phyloP scores from a whole-genome alignment of 2,329 filamentous ascomycete species.

The Monosporascus sp. region DNA sequence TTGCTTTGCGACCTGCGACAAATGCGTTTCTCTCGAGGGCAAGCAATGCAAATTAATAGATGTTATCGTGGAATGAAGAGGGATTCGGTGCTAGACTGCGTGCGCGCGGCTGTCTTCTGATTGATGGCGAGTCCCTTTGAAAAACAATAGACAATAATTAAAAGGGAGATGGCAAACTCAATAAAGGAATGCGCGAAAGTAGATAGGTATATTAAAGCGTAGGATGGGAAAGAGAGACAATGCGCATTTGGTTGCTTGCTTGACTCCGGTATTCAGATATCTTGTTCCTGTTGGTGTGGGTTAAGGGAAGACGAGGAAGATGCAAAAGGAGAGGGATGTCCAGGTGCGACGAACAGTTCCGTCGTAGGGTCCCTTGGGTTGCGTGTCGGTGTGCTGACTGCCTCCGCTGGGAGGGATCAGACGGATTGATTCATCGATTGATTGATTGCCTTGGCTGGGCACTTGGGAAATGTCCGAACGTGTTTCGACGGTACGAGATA shows the following conservation, averaged over 20 bases:
- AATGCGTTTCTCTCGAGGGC: neutral
- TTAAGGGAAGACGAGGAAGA: neutral
- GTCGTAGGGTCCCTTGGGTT: neutral
- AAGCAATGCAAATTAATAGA: neutral
- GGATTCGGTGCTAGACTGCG: neutral
- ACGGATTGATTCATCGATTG: neutral
- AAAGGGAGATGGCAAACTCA: neutral
- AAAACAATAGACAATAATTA: neutral
- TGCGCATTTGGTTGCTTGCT: neutral
- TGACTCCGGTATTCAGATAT: neutral
- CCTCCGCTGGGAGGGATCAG: neutral
- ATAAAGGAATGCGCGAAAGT: constrained; percentile 4
- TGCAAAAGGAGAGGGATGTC: neutral
- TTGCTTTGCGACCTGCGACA: neutral
- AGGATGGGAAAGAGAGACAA: neutral
- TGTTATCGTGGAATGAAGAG: neutral
- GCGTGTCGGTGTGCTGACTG: neutral
- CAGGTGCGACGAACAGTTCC: neutral
- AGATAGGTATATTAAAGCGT: neutral
- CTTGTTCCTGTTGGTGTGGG: neutral
- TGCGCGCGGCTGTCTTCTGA: neutral
- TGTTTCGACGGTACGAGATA: neutral
- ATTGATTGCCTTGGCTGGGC: neutral
- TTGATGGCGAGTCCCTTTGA: neutral
- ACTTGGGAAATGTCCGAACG: neutral